These are phyloP conservation scores for Sarocladiaceae sp. DNA, from an alignment of 2,329 filamentous ascomycete species.

Conservation along the genomic window DNA sequence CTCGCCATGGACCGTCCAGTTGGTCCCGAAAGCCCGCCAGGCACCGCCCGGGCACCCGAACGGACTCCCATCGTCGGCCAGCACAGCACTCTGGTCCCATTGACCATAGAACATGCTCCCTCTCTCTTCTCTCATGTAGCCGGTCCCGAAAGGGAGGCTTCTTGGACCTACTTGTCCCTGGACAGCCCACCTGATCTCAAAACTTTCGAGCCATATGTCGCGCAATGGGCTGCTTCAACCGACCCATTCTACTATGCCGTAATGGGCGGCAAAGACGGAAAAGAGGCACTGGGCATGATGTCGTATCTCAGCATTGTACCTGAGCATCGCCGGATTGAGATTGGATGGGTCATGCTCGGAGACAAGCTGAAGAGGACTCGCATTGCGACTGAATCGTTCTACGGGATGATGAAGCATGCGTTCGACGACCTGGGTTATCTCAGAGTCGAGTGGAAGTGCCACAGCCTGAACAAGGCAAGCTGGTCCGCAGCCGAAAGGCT, in stretches of 20 bases:
- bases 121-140: conserved; percentile 28
- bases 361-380: conserved; percentile 46
- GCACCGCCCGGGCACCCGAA: conserved; percentile 15
- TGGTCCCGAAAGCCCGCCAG: conserved; percentile 9
- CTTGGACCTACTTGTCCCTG: conserved; percentile 31
- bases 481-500: conserved; percentile 49
- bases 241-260: conserved; percentile 42
- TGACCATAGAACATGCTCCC: conserved; percentile 19
- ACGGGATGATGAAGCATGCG: conserved; percentile 47
- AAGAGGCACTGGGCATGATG: conserved; percentile 36
- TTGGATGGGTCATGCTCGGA: conserved; percentile 52
- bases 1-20: neutral
- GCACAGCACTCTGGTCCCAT: conserved; percentile 27
- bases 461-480: conserved; percentile 51
- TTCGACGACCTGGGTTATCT: conserved; percentile 49
- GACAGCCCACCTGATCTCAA: conserved; percentile 20
- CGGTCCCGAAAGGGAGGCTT: conserved; percentile 22
- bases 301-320: conserved; percentile 44
- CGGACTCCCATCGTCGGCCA: conserved; percentile 21
- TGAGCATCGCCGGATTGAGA: conserved; percentile 47
- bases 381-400: conserved; percentile 54
- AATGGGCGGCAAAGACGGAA: conserved; percentile 24
- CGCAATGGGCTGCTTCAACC: conserved; percentile 19
- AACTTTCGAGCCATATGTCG: conserved; percentile 18
- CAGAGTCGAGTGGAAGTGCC: conserved; percentile 62